Conservation (phyloP, 768 basidiomycete species). For the Hebeloma cylindrosporum region DNA sequence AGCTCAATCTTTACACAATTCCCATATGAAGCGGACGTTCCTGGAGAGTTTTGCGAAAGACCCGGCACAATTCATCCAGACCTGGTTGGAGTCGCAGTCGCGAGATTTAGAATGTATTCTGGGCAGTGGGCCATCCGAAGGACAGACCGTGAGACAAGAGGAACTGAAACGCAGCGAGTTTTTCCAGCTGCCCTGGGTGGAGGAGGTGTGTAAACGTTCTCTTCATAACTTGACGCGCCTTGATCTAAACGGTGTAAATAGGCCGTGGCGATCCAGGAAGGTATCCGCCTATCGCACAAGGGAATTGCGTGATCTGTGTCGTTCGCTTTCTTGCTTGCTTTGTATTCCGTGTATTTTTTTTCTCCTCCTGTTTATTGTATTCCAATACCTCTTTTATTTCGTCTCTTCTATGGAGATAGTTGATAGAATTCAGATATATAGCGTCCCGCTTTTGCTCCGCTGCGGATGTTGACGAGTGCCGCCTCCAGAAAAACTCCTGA, state of each 20-base stretch:
- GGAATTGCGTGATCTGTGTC: slow-evolving; percentile 36
- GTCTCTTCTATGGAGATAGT: no score
- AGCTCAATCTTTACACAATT: slow-evolving; percentile 83
- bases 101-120: slow-evolving; percentile 86
- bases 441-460: no score
- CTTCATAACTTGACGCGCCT: no score
- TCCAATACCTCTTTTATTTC: no score
- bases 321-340: neutral
- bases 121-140: slow-evolving; percentile 84
- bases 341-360: slow-evolving; percentile 3
- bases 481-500: no score
- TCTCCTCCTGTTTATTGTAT: slow-evolving; percentile 6
- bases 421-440: no score
- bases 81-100: slow-evolving; percentile 90
- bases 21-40: slow-evolving; percentile 86
- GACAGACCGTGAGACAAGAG: slow-evolving; percentile 79
- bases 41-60: slow-evolving; percentile 78
- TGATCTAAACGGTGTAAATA: no score
- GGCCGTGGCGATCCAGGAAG: slow-evolving; percentile 85
- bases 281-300: slow-evolving; percentile 61
- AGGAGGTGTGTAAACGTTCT: slow-evolving; percentile 56
- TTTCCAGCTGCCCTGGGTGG: slow-evolving; percentile 91
- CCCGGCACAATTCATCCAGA: slow-evolving; percentile 80
- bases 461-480: no score
- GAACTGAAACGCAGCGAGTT: slow-evolving; percentile 88